Evolutionary conservation across 129 eudicot species (phyloP).

Genomic region (Saposhnikovia divaricata): DNA sequence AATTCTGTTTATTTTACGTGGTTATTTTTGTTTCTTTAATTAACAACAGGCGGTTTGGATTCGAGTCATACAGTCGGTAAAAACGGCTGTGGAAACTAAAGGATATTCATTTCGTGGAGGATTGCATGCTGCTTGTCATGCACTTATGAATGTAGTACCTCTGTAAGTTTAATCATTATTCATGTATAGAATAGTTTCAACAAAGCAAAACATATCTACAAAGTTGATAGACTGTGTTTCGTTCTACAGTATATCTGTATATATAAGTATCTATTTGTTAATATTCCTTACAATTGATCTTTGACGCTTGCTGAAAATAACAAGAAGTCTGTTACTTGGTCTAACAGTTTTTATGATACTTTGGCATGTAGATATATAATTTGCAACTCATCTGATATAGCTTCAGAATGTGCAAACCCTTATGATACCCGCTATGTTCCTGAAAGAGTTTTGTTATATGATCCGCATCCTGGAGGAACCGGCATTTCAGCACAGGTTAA

Average conservation of each 20-base stretch:
- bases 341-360: background rate
- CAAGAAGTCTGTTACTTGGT: conserved; percentile 1
- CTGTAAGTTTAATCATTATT: conserved; percentile 48
- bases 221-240: background rate
- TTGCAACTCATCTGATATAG: conserved; percentile 81
- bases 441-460: conserved; percentile 84
- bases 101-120: conserved; percentile 73
- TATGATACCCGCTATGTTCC: conserved; percentile 76
- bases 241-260: background rate
- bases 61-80: conserved; percentile 70
- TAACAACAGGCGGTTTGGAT: conserved; percentile 78
- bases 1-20: conserved; percentile 11
- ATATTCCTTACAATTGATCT: background rate
- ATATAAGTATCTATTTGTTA: background rate
- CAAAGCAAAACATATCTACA: background rate
- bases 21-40: background rate
- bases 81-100: conserved; percentile 54
- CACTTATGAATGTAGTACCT: conserved; percentile 79
- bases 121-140: conserved; percentile 98
- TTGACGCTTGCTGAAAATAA: background rate
- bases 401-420: conserved; percentile 93
- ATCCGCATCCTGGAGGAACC: conserved; percentile 94
- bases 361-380: conserved; percentile 47
- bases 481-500: conserved; percentile 86
- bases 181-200: background rate